These are phyloP conservation scores for Hyphodiscus sp. DNA, from an alignment of 2,329 filamentous ascomycete species.

Conservation along the genomic window DNA sequence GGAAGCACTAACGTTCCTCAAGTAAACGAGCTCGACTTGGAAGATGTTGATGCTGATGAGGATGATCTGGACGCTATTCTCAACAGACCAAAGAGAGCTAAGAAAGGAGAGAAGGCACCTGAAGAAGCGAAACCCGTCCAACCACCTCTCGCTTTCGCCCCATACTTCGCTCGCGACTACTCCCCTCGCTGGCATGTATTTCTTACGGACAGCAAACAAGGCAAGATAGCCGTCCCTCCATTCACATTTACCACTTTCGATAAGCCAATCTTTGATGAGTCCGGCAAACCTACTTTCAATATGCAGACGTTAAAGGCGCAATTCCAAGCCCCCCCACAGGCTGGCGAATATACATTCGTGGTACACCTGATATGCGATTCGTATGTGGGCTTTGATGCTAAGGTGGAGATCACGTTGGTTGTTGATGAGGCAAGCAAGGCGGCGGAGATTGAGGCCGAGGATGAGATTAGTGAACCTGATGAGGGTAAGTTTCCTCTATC, in stretches of 20 bases:
- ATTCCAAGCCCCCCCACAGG: conserved; percentile 88
- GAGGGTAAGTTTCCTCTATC: conserved; percentile 64
- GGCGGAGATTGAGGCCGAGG: conserved; percentile 71
- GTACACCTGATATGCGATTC: conserved; percentile 93
- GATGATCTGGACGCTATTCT: conserved; percentile 82
- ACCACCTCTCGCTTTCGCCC: conserved; percentile 82
- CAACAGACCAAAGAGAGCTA: conserved; percentile 62
- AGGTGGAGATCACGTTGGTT: conserved; percentile 80
- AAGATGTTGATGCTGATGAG: conserved; percentile 88
- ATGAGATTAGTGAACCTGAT: conserved; percentile 96
- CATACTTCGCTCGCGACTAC: conserved; percentile 83
- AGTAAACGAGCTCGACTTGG: conserved; percentile 71
- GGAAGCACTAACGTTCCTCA: conserved; percentile 69
- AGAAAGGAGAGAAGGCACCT: conserved; percentile 53
- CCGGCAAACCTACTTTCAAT: conserved; percentile 83
- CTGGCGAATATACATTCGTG: conserved; percentile 89
- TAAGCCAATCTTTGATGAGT: conserved; percentile 73
- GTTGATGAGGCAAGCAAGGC: conserved; percentile 88
- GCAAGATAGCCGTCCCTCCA: conserved; percentile 92
- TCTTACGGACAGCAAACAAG: conserved; percentile 87
- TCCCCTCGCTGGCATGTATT: conserved; percentile 92
- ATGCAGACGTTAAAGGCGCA: conserved; percentile 96
- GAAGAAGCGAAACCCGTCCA: conserved; percentile 61
- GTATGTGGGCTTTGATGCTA: conserved; percentile 90
- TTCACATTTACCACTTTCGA: conserved; percentile 95